Evolutionary conservation across 495 filamentous ascomycete species (phyloP), one percentile per base, ranked within the genome.

Genomic region (Terfezia claveryi): DNA sequence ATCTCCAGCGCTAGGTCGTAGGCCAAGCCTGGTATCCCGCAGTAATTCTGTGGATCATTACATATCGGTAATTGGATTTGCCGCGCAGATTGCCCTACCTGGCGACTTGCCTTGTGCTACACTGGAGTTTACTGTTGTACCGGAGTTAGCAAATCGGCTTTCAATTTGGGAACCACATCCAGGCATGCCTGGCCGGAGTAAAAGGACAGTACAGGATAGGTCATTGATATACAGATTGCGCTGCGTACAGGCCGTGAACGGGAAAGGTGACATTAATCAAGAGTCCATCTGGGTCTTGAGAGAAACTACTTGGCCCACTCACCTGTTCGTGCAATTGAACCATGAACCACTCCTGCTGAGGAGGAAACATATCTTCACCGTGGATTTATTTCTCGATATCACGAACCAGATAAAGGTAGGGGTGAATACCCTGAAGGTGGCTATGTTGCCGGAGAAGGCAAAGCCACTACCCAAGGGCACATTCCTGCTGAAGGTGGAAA

Each of bases 371-470:
- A 79, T 85, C 49, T 76, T 84, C 62, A 77, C 78, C 0, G 88
- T 84, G 62, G 83, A 92, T 57, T 61, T 86, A 4, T 76, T 89
- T 0, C 67, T 82, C 32, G 85, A 92, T 56, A 71, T 91, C 27
- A 85, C 85, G 10, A 63, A 68, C 3, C 57, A 64, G 27, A 63
- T 81, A 14, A 63, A 58, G 2, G 52, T 63, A 36, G 80, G 82
- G 4, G 57, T 59, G 2, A 94, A 94, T 59, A 62, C 57, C 5
- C 59, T 93, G 11, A 67, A 71, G 4, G 59, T 85, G 14, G 68
- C 71, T 23, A 61, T 83, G 20, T 70, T 80, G 17, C 63, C 66
- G 8, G 41, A 46, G 12, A 46, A 20, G 17, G 17, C 41, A 14
- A 46, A 46, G 14, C 17, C 41, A 46, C 17, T 46, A 20, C 41